Evolutionary conservation across 352 stramenopile species (phyloP).

Genomic region (Phytophthora pistaciae): DNA sequence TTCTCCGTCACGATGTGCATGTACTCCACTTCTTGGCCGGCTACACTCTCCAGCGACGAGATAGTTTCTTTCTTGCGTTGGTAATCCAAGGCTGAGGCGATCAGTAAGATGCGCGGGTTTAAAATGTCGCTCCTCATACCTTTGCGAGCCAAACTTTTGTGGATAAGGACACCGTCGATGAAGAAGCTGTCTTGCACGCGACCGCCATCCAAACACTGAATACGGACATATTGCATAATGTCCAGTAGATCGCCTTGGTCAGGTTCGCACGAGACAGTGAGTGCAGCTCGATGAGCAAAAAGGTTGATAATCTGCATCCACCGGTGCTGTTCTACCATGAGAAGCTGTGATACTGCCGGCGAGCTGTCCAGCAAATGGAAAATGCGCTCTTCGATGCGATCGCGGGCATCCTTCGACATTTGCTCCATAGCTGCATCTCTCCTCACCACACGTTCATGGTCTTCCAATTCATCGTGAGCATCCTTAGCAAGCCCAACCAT

Average conservation of each 20-base stretch:
- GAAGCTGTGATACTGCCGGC: slow-evolving; percentile 56
- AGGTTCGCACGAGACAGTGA: slow-evolving; percentile 71
- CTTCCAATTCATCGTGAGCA: slow-evolving; percentile 60
- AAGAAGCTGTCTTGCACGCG: slow-evolving; percentile 87
- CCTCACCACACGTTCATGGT: slow-evolving; percentile 46
- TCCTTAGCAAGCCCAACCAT: slow-evolving; percentile 74
- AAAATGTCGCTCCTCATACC: slow-evolving; percentile 84
- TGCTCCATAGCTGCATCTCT: slow-evolving; percentile 53
- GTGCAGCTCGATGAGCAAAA: slow-evolving; percentile 73
- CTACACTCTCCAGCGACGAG: slow-evolving; percentile 84
- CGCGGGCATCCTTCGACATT: slow-evolving; percentile 75
- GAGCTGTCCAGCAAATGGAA: slow-evolving; percentile 74
- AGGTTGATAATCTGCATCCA: slow-evolving; percentile 89
- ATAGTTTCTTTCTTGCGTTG: slow-evolving; percentile 88
- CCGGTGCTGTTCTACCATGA: slow-evolving; percentile 75
- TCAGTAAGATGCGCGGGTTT: slow-evolving; percentile 84
- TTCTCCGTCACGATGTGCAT: slow-evolving; percentile 93
- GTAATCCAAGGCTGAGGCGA: slow-evolving; percentile 86
- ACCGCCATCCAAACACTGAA: slow-evolving; percentile 85
- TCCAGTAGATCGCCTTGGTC: slow-evolving; percentile 81
- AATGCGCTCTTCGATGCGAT: slow-evolving; percentile 78
- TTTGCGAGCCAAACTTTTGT: slow-evolving; percentile 87
- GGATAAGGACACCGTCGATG: slow-evolving; percentile 89
- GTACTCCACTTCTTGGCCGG: slow-evolving; percentile 88
- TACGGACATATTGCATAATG: slow-evolving; percentile 87